Base-by-base conservation (phyloP, 805 yeast species). In the Kodamaea leandrae region DNA sequence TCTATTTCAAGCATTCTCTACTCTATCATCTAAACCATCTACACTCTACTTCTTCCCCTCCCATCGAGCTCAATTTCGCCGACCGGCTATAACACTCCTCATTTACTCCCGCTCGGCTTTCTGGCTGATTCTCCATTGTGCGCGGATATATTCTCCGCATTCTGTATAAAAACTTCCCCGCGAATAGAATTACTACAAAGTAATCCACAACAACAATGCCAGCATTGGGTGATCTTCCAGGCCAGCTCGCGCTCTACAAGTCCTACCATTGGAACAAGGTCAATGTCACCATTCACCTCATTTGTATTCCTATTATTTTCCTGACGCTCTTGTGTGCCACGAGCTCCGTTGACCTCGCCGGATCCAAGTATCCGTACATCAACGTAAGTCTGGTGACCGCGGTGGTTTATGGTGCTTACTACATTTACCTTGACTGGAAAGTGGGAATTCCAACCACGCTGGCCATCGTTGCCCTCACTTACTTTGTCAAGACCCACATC, bases 271-370 rank as follows among this genome's bases (percentile, higher is more conserved):
- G 58, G 47, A 59, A 73, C 56, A 66, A 79, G 49, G 65, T 63
- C 1, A 91, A 91, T 63, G 90, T 90, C 5, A 49, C 68, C 7
- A 85, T 91, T 47, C 99, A 91, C 56, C 59, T 84, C 34, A 58
- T 77, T 3, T 88, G 88, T 55, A 89, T 91, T 23, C 98, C 98
- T 1, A 60, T 78, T 15, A 89, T 91, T 37, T 66, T 86, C 21
- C 61, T 75, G 39, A 69, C 87, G 3, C 60, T 81, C 1, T 55
- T 80, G 32, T 66, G 76, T 9, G 51, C 78, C 21, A 46, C 59
- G 6, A 49, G 67, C 7, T 55, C 61, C 13, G 32, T 63, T 5
- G 50, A 60, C 18, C 1, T 56, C 4, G 20, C 43, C 7, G 54
- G 49, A 2, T 15, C 46, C 6, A 52, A 44, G 2, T 15, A 58